A percentile compares a stretch with the other conserved stretches of the same genome.
Conservation (phyloP, 2,329 filamentous ascomycete species). For the Ophiostoma himal-ulmi region DNA sequence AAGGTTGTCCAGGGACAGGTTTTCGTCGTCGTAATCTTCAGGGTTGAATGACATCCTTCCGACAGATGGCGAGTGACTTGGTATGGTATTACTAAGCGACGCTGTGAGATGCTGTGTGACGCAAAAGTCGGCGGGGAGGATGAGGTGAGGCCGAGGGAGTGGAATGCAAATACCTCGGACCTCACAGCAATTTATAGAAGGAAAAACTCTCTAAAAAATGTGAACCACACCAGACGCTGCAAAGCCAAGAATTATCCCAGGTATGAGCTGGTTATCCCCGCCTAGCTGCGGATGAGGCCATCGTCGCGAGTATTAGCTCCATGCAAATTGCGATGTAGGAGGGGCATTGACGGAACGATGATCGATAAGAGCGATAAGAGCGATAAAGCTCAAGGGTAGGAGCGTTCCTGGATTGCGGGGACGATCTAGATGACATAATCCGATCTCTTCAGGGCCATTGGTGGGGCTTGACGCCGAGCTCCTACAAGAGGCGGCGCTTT, state of each 20-base stretch:
- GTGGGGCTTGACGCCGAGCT: not conserved
- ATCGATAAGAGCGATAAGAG: not conserved
- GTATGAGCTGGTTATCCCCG: not conserved
- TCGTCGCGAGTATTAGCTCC: conserved; percentile 2
- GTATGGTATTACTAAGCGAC: not conserved
- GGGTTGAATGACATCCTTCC: conserved; percentile 22
- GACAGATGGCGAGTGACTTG: not conserved
- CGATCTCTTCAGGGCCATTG: not conserved
- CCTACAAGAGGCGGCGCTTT: too few relatives aligned
- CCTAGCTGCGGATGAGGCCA: conserved; percentile 8
- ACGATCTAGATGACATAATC: not conserved
- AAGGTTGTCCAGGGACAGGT: conserved; percentile 17
- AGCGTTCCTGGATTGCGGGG: conserved; percentile 7
- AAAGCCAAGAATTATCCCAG: conserved; percentile 11
- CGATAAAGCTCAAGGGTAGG: not conserved
- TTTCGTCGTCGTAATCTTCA: conserved; percentile 25
- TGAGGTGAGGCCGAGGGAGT: not conserved
- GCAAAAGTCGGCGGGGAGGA: not conserved
- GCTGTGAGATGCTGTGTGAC: not conserved
- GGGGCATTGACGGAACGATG: not conserved
- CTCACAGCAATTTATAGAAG: not conserved
- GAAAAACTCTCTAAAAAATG: not conserved
- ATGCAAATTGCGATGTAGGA: conserved; percentile 8
- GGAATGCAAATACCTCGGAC: not conserved
- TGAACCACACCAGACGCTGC: not conserved